Evolutionary conservation across 2,329 filamentous ascomycete species (phyloP).

Genomic region (Phialocephala subalpina): DNA sequence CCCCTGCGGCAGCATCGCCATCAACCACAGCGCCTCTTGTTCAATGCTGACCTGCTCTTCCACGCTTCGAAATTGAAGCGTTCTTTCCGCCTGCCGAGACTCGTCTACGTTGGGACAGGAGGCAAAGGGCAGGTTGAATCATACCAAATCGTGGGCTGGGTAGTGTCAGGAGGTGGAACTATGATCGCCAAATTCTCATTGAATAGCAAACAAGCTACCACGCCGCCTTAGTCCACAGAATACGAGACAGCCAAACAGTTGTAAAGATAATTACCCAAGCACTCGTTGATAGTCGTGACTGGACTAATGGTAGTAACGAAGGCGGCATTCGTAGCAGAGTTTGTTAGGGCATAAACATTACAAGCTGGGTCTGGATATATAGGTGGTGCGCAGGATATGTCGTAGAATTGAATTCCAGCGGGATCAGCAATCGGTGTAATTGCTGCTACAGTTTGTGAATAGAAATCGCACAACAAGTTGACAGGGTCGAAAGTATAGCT

Average conservation of each 20-base stretch:
- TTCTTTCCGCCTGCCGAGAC: neutral
- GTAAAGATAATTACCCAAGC: neutral
- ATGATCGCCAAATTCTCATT: neutral
- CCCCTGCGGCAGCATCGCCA: too few relatives aligned
- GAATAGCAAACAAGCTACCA: neutral
- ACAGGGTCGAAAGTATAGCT: neutral
- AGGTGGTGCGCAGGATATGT: neutral
- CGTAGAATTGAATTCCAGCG: neutral
- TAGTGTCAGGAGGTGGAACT: neutral
- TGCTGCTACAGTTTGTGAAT: neutral
- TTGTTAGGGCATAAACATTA: neutral
- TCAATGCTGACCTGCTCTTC: too few relatives aligned
- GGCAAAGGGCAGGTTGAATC: neutral
- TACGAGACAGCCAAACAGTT: neutral
- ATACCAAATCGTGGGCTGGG: neutral
- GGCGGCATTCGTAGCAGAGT: neutral
- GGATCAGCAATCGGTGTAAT: neutral
- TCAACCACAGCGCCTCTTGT: too few relatives aligned
- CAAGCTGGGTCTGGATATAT: neutral
- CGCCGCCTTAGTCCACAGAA: neutral
- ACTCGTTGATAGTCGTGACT: neutral
- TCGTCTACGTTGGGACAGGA: neutral
- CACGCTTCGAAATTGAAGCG: neutral
- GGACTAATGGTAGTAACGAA: neutral
- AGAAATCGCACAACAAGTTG: neutral